Conservation (phyloP, 495 filamentous ascomycete genomes). For the Glutinoglossum americanum region DNA sequence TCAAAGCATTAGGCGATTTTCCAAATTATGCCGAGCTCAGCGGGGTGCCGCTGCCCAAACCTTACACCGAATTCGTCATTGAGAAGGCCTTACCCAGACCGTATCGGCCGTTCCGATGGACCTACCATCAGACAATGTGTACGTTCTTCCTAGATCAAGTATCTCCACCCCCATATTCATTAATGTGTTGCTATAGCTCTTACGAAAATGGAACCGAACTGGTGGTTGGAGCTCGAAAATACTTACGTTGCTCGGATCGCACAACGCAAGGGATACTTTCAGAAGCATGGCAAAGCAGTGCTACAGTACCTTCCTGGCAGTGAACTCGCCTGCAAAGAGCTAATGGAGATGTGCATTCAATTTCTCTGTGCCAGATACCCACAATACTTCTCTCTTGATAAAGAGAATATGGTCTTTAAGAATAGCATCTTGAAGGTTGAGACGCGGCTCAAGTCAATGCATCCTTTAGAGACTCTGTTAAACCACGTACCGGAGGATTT, state of each 20-base stretch:
- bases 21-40: conserved; percentile 62
- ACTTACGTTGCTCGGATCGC: conserved; percentile 48
- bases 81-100: conserved; percentile 18
- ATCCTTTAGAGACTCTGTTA: conserved; percentile 51
- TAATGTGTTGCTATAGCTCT: conserved; percentile 31
- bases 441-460: conserved; percentile 37
- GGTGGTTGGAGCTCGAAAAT: conserved; percentile 78
- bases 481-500: conserved; percentile 84
- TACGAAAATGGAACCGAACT: conserved; percentile 62
- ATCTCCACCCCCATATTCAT: neutral
- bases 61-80: conserved; percentile 30
- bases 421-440: conserved; percentile 50
- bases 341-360: conserved; percentile 77
- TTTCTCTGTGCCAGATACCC: conserved; percentile 67
- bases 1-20: conserved; percentile 57
- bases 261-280: conserved; percentile 49
- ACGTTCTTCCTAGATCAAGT: conserved; percentile 15
- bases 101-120: conserved; percentile 61
- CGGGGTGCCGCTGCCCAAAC: conserved; percentile 51
- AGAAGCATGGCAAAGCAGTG: conserved; percentile 37
- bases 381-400: conserved; percentile 45
- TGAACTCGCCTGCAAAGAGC: conserved; percentile 64
- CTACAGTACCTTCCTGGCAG: conserved; percentile 54
- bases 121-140: conserved; percentile 92
- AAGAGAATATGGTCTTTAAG: conserved; percentile 36